Conservation (phyloP, 2,329 filamentous ascomycete species). For the Allantophomopsis cytisporea region DNA sequence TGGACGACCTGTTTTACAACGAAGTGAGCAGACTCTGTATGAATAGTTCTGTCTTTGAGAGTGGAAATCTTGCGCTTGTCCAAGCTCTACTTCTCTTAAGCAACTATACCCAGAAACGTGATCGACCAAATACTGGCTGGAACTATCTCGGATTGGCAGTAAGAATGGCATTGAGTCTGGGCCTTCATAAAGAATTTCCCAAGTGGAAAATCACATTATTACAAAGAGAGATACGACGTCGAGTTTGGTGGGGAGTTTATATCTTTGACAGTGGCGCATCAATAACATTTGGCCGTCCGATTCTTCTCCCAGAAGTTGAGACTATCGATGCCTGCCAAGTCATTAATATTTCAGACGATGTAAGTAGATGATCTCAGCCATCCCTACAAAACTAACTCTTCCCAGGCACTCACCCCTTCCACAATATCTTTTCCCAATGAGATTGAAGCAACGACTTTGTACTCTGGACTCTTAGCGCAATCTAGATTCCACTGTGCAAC, state of each 20-base stretch:
- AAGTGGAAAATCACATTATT: conserved; percentile 6
- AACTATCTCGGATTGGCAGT: conserved; percentile 87
- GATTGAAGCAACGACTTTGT: conserved; percentile 1
- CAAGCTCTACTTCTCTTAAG: conserved; percentile 29
- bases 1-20: conserved; percentile 6
- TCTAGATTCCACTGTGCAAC: conserved; percentile 2
- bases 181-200: conserved; percentile 22
- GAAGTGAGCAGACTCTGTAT: conserved; percentile 17
- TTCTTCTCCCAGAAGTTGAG: conserved; percentile 4
- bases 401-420: conserved; percentile 1
- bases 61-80: conserved; percentile 28
- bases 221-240: conserved; percentile 7
- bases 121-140: conserved; percentile 35
- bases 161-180: conserved; percentile 58
- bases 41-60: conserved; percentile 26
- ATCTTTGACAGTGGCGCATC: conserved; percentile 8
- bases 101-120: conserved; percentile 35
- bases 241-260: conserved; percentile 8
- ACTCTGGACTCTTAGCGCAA: conserved; percentile 2
- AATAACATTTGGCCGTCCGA: conserved; percentile 8
- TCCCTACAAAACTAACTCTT: background rate
- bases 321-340: conserved; percentile 6
- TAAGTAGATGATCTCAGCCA: background rate
- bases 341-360: conserved; percentile 7
- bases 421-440: conserved; percentile 9